Evolutionary conservation across 305 asterid genomes (phyloP).

Genomic region (Fraxinus albicans): DNA sequence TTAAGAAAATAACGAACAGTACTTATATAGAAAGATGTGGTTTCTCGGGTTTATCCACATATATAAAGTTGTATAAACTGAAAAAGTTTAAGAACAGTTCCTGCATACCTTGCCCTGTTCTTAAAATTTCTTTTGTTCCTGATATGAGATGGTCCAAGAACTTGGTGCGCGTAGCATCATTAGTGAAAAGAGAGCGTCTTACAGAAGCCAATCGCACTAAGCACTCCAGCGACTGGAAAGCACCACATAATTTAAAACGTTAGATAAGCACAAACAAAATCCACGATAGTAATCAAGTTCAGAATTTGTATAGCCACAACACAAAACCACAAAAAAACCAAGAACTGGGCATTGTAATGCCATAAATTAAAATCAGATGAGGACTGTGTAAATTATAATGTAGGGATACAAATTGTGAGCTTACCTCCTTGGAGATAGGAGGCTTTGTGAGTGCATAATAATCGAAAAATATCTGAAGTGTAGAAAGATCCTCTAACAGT

Average conservation of each 20-base stretch:
- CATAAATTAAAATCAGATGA: not conserved
- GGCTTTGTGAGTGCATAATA: slow-evolving; percentile 81
- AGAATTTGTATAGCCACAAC: not conserved
- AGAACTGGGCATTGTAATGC: not conserved
- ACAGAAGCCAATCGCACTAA: slow-evolving; percentile 92
- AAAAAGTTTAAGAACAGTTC: slow-evolving; percentile 7
- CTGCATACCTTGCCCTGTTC: slow-evolving; percentile 81
- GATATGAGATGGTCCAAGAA: slow-evolving; percentile 89
- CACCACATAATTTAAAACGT: not conserved
- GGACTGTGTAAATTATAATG: not conserved
- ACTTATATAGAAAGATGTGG: not conserved
- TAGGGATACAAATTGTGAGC: slow-evolving; percentile 15
- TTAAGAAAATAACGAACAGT: not conserved
- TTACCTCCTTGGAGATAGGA: slow-evolving; percentile 90
- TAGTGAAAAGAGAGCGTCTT: slow-evolving; percentile 90
- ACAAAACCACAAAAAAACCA: not conserved
- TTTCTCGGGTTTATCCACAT: not conserved
- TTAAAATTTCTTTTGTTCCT: slow-evolving; percentile 89
- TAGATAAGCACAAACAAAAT: not conserved
- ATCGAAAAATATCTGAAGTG: slow-evolving; percentile 90
- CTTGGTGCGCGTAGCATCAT: slow-evolving; percentile 81
- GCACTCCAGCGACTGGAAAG: slow-evolving; percentile 86
- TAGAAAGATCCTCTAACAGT: slow-evolving; percentile 72
- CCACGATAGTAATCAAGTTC: not conserved
- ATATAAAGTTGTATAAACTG: slow-evolving; percentile 5